phyloP scores from a whole-genome alignment of 2,329 filamentous ascomycete genomes.

The Colletotrichum sp. region DNA sequence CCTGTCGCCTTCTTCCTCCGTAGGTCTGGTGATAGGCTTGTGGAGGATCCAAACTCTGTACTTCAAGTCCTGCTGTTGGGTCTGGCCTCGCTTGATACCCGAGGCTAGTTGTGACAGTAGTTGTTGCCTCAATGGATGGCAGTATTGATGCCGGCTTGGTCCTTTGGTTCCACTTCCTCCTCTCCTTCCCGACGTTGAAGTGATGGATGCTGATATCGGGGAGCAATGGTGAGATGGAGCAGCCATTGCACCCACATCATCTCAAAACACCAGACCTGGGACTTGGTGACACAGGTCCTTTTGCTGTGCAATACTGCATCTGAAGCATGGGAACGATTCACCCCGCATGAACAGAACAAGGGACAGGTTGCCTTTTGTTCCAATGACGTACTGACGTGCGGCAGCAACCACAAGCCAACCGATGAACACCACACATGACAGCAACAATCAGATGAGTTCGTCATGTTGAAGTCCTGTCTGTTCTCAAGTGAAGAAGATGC shows the following conservation, averaged over 20 bases:
- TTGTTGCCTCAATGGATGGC: not conserved
- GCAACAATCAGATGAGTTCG: not conserved
- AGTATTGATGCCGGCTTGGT: not conserved
- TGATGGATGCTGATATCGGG: not conserved
- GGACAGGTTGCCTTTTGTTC: not conserved
- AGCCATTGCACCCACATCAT: not conserved
- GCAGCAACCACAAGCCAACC: not conserved
- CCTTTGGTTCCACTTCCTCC: not conserved
- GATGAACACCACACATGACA: not conserved
- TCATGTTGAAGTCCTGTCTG: not conserved
- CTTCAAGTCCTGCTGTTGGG: not conserved
- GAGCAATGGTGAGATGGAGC: not conserved
- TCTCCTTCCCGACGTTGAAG: not conserved
- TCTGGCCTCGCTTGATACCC: not conserved
- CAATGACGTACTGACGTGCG: not conserved
- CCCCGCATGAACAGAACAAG: not conserved
- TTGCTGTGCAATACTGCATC: not conserved
- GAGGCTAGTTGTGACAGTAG: not conserved
- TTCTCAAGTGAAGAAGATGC: conserved; percentile 8
- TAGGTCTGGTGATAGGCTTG: not conserved
- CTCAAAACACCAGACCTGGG: not conserved
- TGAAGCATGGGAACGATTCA: not conserved
- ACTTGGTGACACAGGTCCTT: not conserved
- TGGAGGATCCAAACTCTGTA: not conserved
- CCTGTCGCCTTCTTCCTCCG: not conserved